Evolutionary conservation across 1,284 basidiomycete genomes (phyloP), one percentile per base, ranked within the genome.

Genomic region (Apiotrichum domesticum): DNA sequence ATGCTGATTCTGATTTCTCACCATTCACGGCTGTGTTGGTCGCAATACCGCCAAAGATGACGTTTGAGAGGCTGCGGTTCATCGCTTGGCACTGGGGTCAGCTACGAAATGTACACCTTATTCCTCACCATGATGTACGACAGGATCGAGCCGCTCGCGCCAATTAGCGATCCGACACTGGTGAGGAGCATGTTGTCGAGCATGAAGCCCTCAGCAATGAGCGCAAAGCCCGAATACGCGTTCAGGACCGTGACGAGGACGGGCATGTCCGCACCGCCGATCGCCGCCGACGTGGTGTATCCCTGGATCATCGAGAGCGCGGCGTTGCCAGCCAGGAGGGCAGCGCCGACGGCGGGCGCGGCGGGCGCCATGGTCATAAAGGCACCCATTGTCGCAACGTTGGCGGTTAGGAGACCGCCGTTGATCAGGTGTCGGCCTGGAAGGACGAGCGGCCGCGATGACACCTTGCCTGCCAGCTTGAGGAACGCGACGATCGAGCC

Each of bases 131-230:
- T 91, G 68, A 91, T 90, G 66, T 91, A 90, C 9, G 87, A 88
- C 54, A 91, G 82, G 67, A 91, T 91, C n/a, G 87, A 88, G 55
- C 88, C 88, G 72, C 86, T 88, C 68, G 90, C 87, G 46, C 88
- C 88, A 58, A 91, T 91, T 46, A 91, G 76, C 34, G 87, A 85
- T 21, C 88, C 88, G 21, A 91, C 83, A 0, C 86, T 87, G 1
- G 87, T 88, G 50, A 91, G 76, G 6, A 91, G 80, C 29, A 87
- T 83, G 68, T 91, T 90, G 68, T 91, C 87, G 61, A 90, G 74
- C 88, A 91, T 91, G 69, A 91, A 87, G 6, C 87, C 88, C 81
- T 91, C 88, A 3, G 88, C 88, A n/a, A 91, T 87, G n/a, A 91
- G 82, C 21, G 88, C 88, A 65, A 91, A 90, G n/a, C 88, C 88